These are phyloP conservation scores for Ascochyta koolunga DNA, from an alignment of 2,329 filamentous ascomycete species.

Conservation along the genomic window DNA sequence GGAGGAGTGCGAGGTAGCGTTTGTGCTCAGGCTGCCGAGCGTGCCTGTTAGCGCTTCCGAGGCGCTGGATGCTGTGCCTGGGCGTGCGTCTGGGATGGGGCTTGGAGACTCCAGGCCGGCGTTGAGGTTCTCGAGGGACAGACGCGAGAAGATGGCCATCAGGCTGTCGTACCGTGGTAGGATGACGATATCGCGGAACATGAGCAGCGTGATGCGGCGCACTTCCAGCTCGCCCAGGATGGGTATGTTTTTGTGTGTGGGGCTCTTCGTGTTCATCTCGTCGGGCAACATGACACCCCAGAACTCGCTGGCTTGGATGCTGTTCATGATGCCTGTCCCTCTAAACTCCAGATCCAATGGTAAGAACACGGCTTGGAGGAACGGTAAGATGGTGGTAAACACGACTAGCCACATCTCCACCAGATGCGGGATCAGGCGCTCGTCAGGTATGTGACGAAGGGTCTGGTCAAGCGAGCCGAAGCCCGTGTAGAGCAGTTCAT, in stretches of 20 bases:
- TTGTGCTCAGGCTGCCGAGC: conserved; percentile 72
- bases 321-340: conserved; percentile 79
- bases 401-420: conserved; percentile 95
- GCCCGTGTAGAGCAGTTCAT: conserved; percentile 77
- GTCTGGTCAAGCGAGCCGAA: conserved; percentile 87
- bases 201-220: conserved; percentile 82
- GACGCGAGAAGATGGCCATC: conserved; percentile 85
- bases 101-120: conserved; percentile 49
- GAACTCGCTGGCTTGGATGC: conserved; percentile 83
- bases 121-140: conserved; percentile 78
- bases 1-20: conserved; percentile 66
- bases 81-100: conserved; percentile 37
- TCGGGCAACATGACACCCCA: conserved; percentile 73
- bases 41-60: conserved; percentile 23
- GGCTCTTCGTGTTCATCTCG: conserved; percentile 55
- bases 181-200: conserved; percentile 88
- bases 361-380: conserved; percentile 93
- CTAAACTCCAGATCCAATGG: conserved; percentile 93
- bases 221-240: conserved; percentile 73
- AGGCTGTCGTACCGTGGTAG: conserved; percentile 87
- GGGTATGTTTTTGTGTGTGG: conserved; percentile 50
- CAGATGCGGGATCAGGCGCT: conserved; percentile 84
- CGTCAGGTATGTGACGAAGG: conserved; percentile 77
- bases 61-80: conserved; percentile 41
- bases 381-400: conserved; percentile 88